Evolutionary conservation across 2,329 filamentous ascomycete species (phyloP).

Genomic region (Apiospora hydei): DNA sequence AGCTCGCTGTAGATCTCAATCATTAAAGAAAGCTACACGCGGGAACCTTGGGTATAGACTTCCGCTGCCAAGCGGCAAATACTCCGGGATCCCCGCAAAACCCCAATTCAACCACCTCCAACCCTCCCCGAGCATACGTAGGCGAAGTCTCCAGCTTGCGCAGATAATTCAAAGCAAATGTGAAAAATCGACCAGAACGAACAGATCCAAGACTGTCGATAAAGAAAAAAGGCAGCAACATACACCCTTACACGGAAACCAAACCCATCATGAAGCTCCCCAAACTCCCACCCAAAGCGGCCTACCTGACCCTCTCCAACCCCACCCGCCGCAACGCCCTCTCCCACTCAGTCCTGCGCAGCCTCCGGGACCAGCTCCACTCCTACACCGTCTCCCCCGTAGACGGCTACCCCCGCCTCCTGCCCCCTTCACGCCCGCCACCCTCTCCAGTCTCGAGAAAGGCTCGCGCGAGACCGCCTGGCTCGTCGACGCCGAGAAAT

Average conservation of each 20-base stretch:
- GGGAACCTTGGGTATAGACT: neutral
- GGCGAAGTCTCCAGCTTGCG: neutral
- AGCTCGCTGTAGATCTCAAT: neutral
- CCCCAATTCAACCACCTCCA: neutral
- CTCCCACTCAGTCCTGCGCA: constrained; percentile 34
- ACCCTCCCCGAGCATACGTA: neutral
- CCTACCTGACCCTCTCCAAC: constrained; percentile 38
- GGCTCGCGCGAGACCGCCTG: constrained; percentile 33
- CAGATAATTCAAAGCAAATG: neutral
- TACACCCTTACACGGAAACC: neutral
- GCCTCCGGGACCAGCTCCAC: constrained; percentile 37
- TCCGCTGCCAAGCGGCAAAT: neutral
- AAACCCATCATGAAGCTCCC: constrained; percentile 27
- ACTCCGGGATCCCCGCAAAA: neutral
- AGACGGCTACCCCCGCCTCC: constrained; percentile 34
- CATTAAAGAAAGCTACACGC: neutral
- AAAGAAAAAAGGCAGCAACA: neutral
- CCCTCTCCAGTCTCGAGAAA: constrained; percentile 31
- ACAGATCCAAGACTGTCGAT: neutral
- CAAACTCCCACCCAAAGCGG: constrained; percentile 37
- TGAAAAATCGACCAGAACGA: neutral
- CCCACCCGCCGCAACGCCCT: constrained; percentile 38
- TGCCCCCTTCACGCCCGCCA: constrained; percentile 38
- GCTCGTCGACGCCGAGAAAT: constrained; percentile 38
- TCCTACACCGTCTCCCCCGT: constrained; percentile 34